Evolutionary conservation across 2,329 filamentous ascomycete genomes (phyloP), one percentile per base, ranked within the genome.

Genomic region (Trematosphaeria pertusa): DNA sequence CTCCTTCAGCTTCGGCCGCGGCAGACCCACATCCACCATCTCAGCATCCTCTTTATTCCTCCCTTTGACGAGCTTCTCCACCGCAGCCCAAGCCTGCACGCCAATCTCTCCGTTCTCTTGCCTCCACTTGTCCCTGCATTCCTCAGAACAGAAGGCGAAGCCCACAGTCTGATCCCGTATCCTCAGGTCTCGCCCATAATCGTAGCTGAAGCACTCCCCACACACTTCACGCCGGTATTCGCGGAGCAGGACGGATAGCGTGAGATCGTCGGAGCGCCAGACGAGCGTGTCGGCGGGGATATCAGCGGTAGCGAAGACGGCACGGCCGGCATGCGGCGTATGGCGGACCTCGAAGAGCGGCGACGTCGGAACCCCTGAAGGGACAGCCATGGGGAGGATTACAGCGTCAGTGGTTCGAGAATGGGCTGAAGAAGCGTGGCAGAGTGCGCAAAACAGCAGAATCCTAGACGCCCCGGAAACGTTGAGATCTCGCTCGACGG

Each of bases 221-320:
- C 77, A 79, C 9, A 78, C 76, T 63, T 79, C 77, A 31, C 75
- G 74, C 7, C 73, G 67, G 56, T 78, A 79, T 37, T 76, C 68
- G 36, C 75, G 71, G 31, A 76, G 69, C 3, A 79, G 50, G 7
- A 78, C 73, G 21, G 67, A 68, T 1, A 73, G 62, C 3, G 70
- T 64, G 1, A 76, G 68, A 14, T 71, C 65, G n/a, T 62, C 56
- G 14, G 72, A 70, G 14, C 62, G 62, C 49, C 67, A 71, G 6
- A 79, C 48, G 6, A 70, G 48, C 0, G 73, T 73, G 32, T 61
- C 64, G 5, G 59, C 43, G 7, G 69, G 46, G 2, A 79, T 71
- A 18, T 53, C 39, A 32, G 58, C 54, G 3, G 49, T 62, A 3
- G 76, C 75, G 47, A 78, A 73, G 38, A 78, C 72, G 30, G 75